Evolutionary conservation across 352 stramenopile species (phyloP), one percentile per base, ranked within the genome.

Genomic region (Globisporangium iwayamae): DNA sequence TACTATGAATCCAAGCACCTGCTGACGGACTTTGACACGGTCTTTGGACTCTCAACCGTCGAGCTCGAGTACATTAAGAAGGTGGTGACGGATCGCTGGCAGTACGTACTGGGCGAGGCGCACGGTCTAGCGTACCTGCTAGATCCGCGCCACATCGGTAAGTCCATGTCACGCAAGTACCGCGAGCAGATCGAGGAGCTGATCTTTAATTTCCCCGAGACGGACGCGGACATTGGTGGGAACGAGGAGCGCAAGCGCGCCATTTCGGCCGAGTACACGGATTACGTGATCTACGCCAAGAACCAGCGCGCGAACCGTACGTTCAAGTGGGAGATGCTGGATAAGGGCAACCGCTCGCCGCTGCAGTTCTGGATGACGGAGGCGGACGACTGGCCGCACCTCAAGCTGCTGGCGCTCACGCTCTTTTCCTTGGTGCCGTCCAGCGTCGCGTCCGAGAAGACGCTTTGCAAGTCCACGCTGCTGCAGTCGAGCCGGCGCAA

Each of bases 281-380:
- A 91, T 52, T 94, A 92, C 41, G 81, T 92, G 20, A 83, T 87
- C 32, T 92, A 90, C 63, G 83, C 85, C 53, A 94, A 91, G 69
- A 91, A 85, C 63, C 83, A 94, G 64, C 79, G 83, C 54, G 78
- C 78, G 34, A 93, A 88, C 51, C 76, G 83, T 41, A 91, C 83
- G 36, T 91, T 89, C 73, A 91, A 91, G 71, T 92, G 83, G 81
- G 85, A 94, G 60, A 89, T 91, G 85, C 70, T 91, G 30, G 83
- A 94, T 56, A 94, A 94, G 56, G 81, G 83, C 36, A 89, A 81
- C 28, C 78, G 83, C 3, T 87, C 83, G 22, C 85, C 85, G 16
- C 68, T 93, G 65, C 81, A 94, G 55, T 94, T 92, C 65, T 94
- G 85, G 85, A 77, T 87, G 66, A 79, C 76, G 0, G 83, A 92